Base-by-base conservation (phyloP, 176 grass and related monocot genomes). In the Saccharum spontaneum region DNA sequence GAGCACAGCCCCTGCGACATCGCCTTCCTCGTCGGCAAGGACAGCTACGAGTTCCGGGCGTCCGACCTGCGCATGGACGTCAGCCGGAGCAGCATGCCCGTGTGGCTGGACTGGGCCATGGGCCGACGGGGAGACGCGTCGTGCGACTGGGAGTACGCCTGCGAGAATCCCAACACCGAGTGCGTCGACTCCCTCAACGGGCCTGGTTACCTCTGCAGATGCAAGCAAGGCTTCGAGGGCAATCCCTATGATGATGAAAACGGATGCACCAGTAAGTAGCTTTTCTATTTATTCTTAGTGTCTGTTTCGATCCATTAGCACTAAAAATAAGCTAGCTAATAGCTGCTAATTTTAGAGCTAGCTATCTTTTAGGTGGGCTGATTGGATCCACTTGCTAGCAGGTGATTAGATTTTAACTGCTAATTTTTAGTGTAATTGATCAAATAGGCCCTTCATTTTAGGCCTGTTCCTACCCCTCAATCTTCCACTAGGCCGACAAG, bases 51-150 rank as follows among this genome's bases (percentile, higher is more conserved):
- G 0, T 83, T 88, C 39, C 66, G 9, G 10, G 43, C 17, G n/a
- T 5, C 44, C 3, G 79, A 88, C 41, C 75, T 88, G 36, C 24
- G 1, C 3, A 88, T 66, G 31, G 62, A 84, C 20, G 10, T 34
- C 7, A 12, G 7, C 5, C 54, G 33, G n/a, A 20, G 8, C 18
- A 80, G 22, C 15, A 70, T 84, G 80, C 89, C 81, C 11, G 3
- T 81, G 63, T 10, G 6, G 40, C 49, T 91, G 10, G 85, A 87
- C 28, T 91, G 89, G 89, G 89, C 89, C 24, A 81, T 43, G 39
- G 39, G 39, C 39, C 39, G 31, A 33, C 31, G 31, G 31, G 31
- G 31, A 33, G 31, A 33, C 31, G 31, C 31, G 39, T 40, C 39
- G 39, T 40, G 39, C 39, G 39, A 0, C 0, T 3, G 1, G 22